Evolutionary conservation across 495 filamentous ascomycete genomes (phyloP).

Genomic region (Penicillium alfredii): DNA sequence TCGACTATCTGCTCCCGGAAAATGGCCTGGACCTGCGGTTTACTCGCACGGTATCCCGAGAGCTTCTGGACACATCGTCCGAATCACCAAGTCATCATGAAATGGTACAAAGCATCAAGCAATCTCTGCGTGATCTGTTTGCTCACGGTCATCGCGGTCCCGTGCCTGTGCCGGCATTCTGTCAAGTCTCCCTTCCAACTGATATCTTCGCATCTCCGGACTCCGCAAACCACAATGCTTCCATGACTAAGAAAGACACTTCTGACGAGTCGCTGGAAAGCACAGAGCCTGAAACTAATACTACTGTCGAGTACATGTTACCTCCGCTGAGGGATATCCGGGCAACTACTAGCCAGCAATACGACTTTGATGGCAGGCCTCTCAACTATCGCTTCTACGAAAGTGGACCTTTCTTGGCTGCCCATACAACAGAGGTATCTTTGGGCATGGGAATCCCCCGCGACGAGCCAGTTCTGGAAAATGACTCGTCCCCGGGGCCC

Average conservation of each 20-base stretch:
- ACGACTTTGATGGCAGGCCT: conserved; percentile 24
- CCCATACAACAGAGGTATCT: conserved; percentile 23
- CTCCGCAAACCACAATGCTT: background rate
- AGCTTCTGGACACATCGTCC: conserved; percentile 14
- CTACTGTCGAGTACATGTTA: conserved; percentile 32
- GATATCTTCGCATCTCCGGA: conserved; percentile 2
- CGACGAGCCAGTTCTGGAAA: background rate
- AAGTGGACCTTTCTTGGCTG: conserved; percentile 29
- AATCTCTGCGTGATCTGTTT: conserved; percentile 15
- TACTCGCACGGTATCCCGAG: conserved; percentile 27
- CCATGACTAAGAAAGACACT: background rate
- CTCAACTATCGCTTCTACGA: conserved; percentile 30
- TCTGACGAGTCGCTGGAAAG: conserved; percentile 3
- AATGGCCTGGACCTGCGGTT: conserved; percentile 37
- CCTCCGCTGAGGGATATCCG: conserved; percentile 24
- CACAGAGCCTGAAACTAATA: background rate
- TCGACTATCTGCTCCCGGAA: conserved; percentile 42
- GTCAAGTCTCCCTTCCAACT: conserved; percentile 27
- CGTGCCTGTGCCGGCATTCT: conserved; percentile 26
- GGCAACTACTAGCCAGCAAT: conserved; percentile 23
- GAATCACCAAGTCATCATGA: conserved; percentile 2
- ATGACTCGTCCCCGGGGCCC: conserved; percentile 2
- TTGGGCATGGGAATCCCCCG: conserved; percentile 25
- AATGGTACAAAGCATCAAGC: conserved; percentile 17
- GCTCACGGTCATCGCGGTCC: conserved; percentile 1